Base-by-base conservation (phyloP, 768 basidiomycete genomes). In the Vararia minispora region DNA sequence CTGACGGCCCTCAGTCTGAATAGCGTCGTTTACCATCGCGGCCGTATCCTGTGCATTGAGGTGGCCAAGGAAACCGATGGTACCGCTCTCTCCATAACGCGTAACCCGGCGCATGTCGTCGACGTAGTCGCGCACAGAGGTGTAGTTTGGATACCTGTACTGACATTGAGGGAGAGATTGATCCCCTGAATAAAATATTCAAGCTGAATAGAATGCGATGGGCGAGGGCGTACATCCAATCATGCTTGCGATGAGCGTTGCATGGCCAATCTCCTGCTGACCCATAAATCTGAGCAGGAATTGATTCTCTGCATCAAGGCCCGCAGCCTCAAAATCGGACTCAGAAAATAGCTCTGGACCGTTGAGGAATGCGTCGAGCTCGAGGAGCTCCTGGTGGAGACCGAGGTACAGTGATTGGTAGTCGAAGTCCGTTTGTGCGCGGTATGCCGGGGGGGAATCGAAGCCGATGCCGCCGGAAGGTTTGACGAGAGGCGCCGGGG, bases 381-480 rank as follows among this genome's bases (percentile, higher is more conserved):
- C 76, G 43, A 80, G 72, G 51, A 63, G 70, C 55, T 78, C 75
- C 58, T 77, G 76, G 51, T 76, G 69, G n/a, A 79, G 53, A 0
- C 62, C 76, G 28, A 79, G 58, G 44, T 71, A 66, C 66, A 76
- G 48, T 9, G 70, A 71, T 50, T 72, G 68, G 51, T 65, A 69
- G 55, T 73, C 72, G 45, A 72, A 65, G 40, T 65, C 58, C 28
- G 58, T 59, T 47, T 60, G 37, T 3, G 62, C 55, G 13, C 37
- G 28, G 35, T 64, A 65, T 1, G 51, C 46, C 2, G 63, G 63
- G 13, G 58, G 57, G 1, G 52, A 45, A 12, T 57, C 44, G 11
- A 50, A 48, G 20, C 47, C 54, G 9, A 54, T 24, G 11, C 58
- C 56, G 5, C 58, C 58, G 0, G 45, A 34, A 2, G 56, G 56